phyloP scores from a whole-genome alignment of 805 yeast genomes.

The Candida sakaeoensis region DNA sequence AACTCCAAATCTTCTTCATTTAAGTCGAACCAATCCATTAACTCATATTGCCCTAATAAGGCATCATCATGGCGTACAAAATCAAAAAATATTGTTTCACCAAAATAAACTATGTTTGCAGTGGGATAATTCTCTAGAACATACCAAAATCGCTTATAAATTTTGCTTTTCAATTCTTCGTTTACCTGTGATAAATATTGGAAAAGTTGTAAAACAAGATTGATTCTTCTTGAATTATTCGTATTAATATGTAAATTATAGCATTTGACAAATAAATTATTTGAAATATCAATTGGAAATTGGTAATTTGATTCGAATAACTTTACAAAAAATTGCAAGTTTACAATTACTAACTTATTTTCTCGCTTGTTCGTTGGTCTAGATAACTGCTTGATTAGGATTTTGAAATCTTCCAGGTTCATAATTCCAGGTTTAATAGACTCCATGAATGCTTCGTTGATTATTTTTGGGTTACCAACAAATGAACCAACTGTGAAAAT shows the following conservation, averaged over 20 bases:
- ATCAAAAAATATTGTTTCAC: slow-evolving; percentile 39
- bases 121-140: slow-evolving; percentile 28
- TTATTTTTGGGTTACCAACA: slow-evolving; percentile 44
- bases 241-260: slow-evolving; percentile 58
- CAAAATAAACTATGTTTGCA: slow-evolving; percentile 32
- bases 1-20: slow-evolving; percentile 2
- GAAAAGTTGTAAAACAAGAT: slow-evolving; percentile 41
- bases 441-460: slow-evolving; percentile 38
- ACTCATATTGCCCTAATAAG: slow-evolving; percentile 37
- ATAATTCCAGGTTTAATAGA: slow-evolving; percentile 24
- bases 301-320: slow-evolving; percentile 36
- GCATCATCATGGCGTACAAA: slow-evolving; percentile 23
- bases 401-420: slow-evolving; percentile 4
- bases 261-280: slow-evolving; percentile 41
- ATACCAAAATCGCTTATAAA: slow-evolving; percentile 20
- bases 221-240: slow-evolving; percentile 32
- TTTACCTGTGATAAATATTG: slow-evolving; percentile 28
- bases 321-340: slow-evolving; percentile 29
- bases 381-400: slow-evolving; percentile 20
- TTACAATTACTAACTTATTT: slow-evolving; percentile 20
- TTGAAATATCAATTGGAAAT: slow-evolving; percentile 30
- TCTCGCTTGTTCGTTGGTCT: slow-evolving; percentile 2
- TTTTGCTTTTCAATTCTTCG: slow-evolving; percentile 10
- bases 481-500: slow-evolving; percentile 53
- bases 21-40: slow-evolving; percentile 8